phyloP scores from a whole-genome alignment of 352 stramenopile genomes.

The Phytophthora niederhauseri region DNA sequence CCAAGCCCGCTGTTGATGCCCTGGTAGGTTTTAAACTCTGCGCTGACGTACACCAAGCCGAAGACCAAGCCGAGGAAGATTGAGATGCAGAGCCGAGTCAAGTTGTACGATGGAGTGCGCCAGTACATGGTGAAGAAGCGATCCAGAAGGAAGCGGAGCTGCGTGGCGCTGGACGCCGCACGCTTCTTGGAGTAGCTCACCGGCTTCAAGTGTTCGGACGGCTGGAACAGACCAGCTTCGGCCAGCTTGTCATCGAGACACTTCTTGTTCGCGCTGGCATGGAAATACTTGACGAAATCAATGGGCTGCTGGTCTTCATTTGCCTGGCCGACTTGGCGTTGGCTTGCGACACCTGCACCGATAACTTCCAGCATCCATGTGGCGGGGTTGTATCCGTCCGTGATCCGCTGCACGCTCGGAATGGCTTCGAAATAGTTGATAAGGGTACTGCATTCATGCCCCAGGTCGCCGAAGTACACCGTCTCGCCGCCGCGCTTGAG shows the following conservation, averaged over 20 bases:
- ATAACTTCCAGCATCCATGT: slow-evolving; percentile 79
- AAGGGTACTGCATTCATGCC: slow-evolving; percentile 34
- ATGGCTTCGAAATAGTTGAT: slow-evolving; percentile 77
- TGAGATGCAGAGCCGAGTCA: slow-evolving; percentile 75
- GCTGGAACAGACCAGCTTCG: slow-evolving; percentile 41
- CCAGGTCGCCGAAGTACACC: slow-evolving; percentile 62
- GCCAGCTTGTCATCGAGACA: slow-evolving; percentile 34
- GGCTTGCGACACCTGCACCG: slow-evolving; percentile 48
- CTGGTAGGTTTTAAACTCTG: slow-evolving; percentile 56
- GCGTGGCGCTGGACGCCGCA: slow-evolving; percentile 38
- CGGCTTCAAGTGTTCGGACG: slow-evolving; percentile 23
- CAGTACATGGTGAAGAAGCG: slow-evolving; percentile 71
- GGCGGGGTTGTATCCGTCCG: slow-evolving; percentile 71
- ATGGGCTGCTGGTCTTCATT: slow-evolving; percentile 41
- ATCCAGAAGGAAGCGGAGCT: slow-evolving; percentile 56
- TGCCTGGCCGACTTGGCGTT: slow-evolving; percentile 11
- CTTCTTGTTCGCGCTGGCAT: slow-evolving; percentile 39
- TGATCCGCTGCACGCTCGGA: slow-evolving; percentile 58
- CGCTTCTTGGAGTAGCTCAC: slow-evolving; percentile 52
- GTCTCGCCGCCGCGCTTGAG: slow-evolving; percentile 73
- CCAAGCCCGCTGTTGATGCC: slow-evolving; percentile 69
- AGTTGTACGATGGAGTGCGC: slow-evolving; percentile 88
- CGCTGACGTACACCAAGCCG: slow-evolving; percentile 62
- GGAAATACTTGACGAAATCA: slow-evolving; percentile 45
- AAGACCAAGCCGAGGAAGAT: slow-evolving; percentile 84